phyloP scores from a whole-genome alignment of 2,329 filamentous ascomycete genomes.

The Aureobasidium namibiae region DNA sequence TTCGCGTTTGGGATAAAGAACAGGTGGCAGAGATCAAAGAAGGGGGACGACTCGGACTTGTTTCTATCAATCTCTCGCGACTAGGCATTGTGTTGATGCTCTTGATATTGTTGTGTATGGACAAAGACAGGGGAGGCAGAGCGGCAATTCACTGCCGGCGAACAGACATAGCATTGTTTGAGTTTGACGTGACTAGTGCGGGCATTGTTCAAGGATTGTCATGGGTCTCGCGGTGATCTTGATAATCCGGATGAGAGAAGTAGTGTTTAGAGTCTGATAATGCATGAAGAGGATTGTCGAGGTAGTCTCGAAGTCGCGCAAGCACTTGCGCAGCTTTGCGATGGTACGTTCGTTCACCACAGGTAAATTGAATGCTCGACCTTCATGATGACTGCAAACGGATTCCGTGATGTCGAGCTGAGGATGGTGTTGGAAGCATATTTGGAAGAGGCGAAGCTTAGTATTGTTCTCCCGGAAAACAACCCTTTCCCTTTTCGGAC shows the following conservation, averaged over 20 bases:
- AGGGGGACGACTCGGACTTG: not conserved
- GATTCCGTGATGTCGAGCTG: not conserved
- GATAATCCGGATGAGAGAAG: not conserved
- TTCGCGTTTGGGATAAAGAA: not conserved
- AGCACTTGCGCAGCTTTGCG: no score
- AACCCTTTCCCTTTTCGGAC: not conserved
- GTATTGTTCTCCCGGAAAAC: slow-evolving; percentile 2
- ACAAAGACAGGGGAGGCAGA: not conserved
- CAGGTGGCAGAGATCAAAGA: not conserved
- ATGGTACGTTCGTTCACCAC: not conserved
- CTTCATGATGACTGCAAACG: not conserved
- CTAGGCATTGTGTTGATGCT: not conserved
- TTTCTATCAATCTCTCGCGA: not conserved
- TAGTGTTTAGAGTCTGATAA: no score
- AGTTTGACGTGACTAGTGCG: no score
- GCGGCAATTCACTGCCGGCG: not conserved
- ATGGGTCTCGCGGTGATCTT: not conserved
- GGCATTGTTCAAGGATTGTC: not conserved
- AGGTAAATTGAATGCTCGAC: no score
- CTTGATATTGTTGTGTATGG: slow-evolving; percentile 1
- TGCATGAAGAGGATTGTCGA: not conserved
- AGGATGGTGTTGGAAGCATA: not conserved
- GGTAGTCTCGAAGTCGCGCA: no score
- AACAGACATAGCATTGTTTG: not conserved
- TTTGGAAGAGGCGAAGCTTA: not conserved